Evolutionary conservation across 345 rosid species (phyloP), one percentile per base, ranked within the genome.

Genomic region (Hibiscus tridactylites): DNA sequence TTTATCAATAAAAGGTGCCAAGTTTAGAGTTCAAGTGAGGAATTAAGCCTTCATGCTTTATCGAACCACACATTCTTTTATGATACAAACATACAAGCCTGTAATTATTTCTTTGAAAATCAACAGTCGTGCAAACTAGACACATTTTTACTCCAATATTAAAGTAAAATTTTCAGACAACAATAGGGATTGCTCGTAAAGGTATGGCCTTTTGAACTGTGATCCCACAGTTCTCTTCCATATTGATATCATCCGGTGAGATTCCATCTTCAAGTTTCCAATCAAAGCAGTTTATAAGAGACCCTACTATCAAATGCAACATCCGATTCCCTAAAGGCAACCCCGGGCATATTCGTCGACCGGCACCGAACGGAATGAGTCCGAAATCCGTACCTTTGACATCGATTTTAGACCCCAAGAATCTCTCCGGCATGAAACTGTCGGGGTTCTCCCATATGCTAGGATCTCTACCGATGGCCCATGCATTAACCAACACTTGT

Each of bases 391-490:
- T 71, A 8, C 88, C 91, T 74, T 47, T 73, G 0, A 69, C 59
- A 67, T 82, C 88, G 5, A 83, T 33, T 0, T 79, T 72, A 0
- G 81, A 75, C 1, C 76, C 83, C 70, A 87, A 57, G 71, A 87
- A 87, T 46, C 88, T 85, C 67, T 83, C 87, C 0, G 88, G 91
- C 54, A 71, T 31, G 42, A 84, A 84, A 1, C 29, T 46, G 31
- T 67, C 13, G 0, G 88, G 78, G 31, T 75, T 70, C 61, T 71
- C 83, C 86, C 86, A 86, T 9, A 33, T 46, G 61, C 63, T 71
- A 4, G 81, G 77, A n/a, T 86, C 90, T 66, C 86, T 78, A 17
- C 85, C 84, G 5, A 85, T 84, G 1, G 86, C 85, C 88, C 90
- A 85, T 0, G 52, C 86, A 24, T 88, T 88, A 4, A 87, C 86